Evolutionary conservation across 163 green algal genomes (phyloP).

Genomic region (Chloroidium sp.): DNA sequence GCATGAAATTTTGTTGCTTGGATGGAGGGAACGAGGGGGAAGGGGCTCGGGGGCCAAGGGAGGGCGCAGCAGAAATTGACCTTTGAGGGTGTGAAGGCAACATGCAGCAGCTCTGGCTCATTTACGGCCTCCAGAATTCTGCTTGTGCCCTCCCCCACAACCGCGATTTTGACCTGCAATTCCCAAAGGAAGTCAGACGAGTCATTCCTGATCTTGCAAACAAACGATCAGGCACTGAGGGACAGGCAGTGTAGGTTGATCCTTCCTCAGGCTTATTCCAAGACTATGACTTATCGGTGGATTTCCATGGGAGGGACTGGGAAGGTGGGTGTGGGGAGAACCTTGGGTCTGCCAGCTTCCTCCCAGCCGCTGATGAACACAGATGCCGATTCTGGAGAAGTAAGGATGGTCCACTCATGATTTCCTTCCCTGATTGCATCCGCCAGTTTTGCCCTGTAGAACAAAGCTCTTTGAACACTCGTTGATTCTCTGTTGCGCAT

Average conservation of each 20-base stretch:
- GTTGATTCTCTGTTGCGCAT: neutral
- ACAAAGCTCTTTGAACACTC: neutral
- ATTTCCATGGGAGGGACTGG: too few relatives aligned
- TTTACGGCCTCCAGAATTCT: constrained; percentile 46
- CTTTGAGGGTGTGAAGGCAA: constrained; percentile 51
- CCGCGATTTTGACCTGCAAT: constrained; percentile 61
- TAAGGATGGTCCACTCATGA: constrained; percentile 82
- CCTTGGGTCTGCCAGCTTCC: constrained; percentile 49
- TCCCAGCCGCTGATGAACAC: constrained; percentile 82
- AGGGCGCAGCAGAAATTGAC: constrained; percentile 14
- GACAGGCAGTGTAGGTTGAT: too few relatives aligned
- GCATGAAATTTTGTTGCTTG: too few relatives aligned
- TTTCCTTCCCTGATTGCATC: constrained; percentile 1
- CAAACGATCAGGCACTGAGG: neutral
- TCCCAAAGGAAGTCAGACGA: neutral
- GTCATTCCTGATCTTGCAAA: neutral
- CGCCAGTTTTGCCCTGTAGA: constrained; percentile 8
- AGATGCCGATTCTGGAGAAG: constrained; percentile 79
- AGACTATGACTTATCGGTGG: too few relatives aligned
- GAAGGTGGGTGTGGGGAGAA: neutral
- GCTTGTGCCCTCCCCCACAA: constrained; percentile 73
- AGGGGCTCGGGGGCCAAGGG: neutral
- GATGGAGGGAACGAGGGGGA: neutral
- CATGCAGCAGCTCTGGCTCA: constrained; percentile 13
- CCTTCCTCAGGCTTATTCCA: too few relatives aligned